Base-by-base conservation (phyloP, 2,329 filamentous ascomycete genomes). In the Geosmithia morbida region DNA sequence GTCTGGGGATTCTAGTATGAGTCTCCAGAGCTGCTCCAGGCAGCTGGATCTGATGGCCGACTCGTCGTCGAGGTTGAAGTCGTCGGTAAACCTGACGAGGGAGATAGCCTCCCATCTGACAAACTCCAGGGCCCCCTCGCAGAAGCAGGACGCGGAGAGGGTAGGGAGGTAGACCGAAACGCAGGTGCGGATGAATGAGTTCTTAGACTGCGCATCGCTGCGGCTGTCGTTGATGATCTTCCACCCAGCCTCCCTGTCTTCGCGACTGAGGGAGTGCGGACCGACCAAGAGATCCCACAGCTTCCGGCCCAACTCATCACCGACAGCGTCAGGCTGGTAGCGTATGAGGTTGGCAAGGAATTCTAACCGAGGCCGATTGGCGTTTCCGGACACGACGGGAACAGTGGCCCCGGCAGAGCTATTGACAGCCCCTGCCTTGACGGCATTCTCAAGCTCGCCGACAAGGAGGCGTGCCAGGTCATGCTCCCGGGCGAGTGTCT, bases 271-370 rank as follows among this genome's bases (percentile, higher is more conserved):
- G 3, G 80, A 77, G 40, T 70, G 64, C 4, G 72, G 68, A 13
- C 87, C 84, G 44, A 94, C 78, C 22, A 92, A 69, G 40, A 82
- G 68, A 48, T 82, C 70, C 86, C 87, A 94, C 2, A 94, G 70
- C 13, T 68, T 69, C 41, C 69, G 66, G 16, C 82, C 80, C 3
- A 85, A 68, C 1, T 82, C 74, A 2, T 68, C 57, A 0, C 77
- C 73, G 44, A 94, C 74, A 0, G 77, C 74, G 8, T 71, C 66
- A 1, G 83, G 73, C n/a, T 77, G 74, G 46, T 78, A 66, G 33
- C 66, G 63, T 33, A 90, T 74, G 39, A 88, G 70, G 42, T 64
- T 66, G 47, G 63, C 66, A 46, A 79, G 73, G 43, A 79, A 72
- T 47, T 75, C 79, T 52, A 71, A 77, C 49, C 70, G 80, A 49